Evolutionary conservation across 2,329 filamentous ascomycete genomes (phyloP), one percentile per base, ranked within the genome.

Genomic region (Microcyclosporella mali): DNA sequence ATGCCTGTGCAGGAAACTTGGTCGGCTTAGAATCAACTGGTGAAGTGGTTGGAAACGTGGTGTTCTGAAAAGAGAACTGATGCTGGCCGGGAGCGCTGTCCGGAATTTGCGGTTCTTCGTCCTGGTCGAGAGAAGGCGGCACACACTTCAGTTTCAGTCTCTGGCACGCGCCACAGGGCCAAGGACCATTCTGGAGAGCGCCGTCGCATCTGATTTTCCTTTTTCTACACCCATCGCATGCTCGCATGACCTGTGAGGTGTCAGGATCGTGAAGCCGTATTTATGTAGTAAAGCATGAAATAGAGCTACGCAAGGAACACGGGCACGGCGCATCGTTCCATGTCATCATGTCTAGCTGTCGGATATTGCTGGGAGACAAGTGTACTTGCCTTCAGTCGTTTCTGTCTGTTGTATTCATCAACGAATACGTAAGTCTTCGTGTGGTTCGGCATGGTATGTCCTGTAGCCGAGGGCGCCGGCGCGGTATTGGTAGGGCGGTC

Each of bases 381-480:
- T 25, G 21, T 25, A 25, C 21, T 25, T 25, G 21, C 21, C 21
- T 97, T 97, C 51, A 97, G 72, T 57, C 90, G 81, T 70, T 97
- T 97, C 69, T 97, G 92, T 52, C 92, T 84, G 71, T 97, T 97
- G 68, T 97, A 92, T 67, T 97, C 90, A 67, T 97, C 90, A 45
- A 97, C 92, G 63, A 97, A 97, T 58, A 97, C 92, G 85, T 95
- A 97, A 66, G 95, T 90, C 72, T 89, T 90, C 62, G 90, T 85
- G 47, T 85, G 86, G 66, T 88, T 17, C 85, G 21, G 21, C 21
- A 25, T 25, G 6, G 21, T 25, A 25, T 25, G 21, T 25, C 21
- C 6, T 56, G 84, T 76, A 49, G 78, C 78, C 59, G 78, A 74
- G 61, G 74, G 69, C 61, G 69, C 43, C 46, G 57, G 51, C 35